Percentiles rank a stretch among this genome's conserved stretches.
Evolutionary conservation across 129 eudicot genomes (phyloP).

Genomic region (Lonicera japonica): DNA sequence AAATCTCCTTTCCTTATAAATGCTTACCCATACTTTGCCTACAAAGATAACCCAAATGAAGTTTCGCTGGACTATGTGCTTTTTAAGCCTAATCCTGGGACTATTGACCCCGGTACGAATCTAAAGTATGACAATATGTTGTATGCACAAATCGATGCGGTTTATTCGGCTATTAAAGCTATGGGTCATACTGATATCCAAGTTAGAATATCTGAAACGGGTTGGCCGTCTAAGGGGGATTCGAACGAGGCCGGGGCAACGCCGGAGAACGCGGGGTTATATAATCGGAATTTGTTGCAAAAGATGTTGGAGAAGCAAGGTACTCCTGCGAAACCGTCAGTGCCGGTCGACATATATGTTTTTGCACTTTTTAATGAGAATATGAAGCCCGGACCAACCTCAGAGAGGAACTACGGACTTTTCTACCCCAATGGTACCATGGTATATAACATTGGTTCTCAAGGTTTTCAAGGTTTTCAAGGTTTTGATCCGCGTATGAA

Average conservation of each 20-base stretch:
- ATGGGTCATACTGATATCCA: slow-evolving; percentile 69
- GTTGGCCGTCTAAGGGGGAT: slow-evolving; percentile 99
- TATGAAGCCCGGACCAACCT: slow-evolving; percentile 70
- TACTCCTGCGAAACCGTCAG: slow-evolving; percentile 71
- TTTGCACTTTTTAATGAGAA: slow-evolving; percentile 96
- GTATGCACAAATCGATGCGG: slow-evolving; percentile 96
- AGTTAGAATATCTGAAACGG: slow-evolving; percentile 84
- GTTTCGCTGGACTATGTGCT: slow-evolving; percentile 66
- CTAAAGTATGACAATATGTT: slow-evolving; percentile 92
- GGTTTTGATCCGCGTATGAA: slow-evolving; percentile 57
- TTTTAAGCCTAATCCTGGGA: slow-evolving; percentile 67
- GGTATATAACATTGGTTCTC: slow-evolving; percentile 77
- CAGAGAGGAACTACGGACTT: slow-evolving; percentile 90
- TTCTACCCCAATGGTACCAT: slow-evolving; percentile 78
- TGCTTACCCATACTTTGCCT: slow-evolving; percentile 88
- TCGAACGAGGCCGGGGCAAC: slow-evolving; percentile 80
- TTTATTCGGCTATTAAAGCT: slow-evolving; percentile 77
- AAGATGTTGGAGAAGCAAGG: slow-evolving; percentile 58
- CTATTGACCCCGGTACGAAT: slow-evolving; percentile 48
- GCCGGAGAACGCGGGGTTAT: slow-evolving; percentile 65
- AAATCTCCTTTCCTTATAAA: slow-evolving; percentile 81
- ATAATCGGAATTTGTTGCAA: slow-evolving; percentile 74
- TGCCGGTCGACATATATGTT: slow-evolving; percentile 66
- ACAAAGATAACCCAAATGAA: slow-evolving; percentile 55
- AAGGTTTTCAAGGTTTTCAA: slow-evolving; percentile 50